Conservation (phyloP, 805 yeast genomes). For the Monosporozyma servazzii region DNA sequence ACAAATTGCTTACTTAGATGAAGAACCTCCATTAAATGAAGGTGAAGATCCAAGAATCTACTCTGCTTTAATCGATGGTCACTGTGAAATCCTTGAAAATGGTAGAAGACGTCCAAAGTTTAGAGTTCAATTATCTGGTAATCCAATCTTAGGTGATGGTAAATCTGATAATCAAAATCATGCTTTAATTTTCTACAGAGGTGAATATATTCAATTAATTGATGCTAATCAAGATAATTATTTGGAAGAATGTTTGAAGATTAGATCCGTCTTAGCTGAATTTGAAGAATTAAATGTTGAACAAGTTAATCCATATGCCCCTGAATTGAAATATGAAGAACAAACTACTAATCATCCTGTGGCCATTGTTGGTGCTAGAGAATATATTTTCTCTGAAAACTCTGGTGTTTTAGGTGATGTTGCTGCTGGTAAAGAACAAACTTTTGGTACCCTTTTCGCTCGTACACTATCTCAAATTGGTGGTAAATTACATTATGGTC, state of each 20-base stretch:
- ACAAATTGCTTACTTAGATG: constrained; percentile 89
- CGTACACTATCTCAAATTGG: constrained; percentile 79
- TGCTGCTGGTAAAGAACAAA: constrained; percentile 87
- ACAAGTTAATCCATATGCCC: constrained; percentile 76
- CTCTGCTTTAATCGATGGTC: constrained; percentile 75
- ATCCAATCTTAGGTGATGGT: constrained; percentile 83
- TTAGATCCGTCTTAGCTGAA: constrained; percentile 73
- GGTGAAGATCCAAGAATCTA: constrained; percentile 65
- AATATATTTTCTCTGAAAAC: constrained; percentile 78
- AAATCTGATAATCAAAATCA: constrained; percentile 83
- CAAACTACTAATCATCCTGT: constrained; percentile 52
- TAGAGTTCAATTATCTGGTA: constrained; percentile 71
- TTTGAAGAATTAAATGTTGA: constrained; percentile 71
- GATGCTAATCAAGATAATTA: constrained; percentile 86
- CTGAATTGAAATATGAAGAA: constrained; percentile 51
- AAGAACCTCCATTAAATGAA: constrained; percentile 69
- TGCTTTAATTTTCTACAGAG: constrained; percentile 69
- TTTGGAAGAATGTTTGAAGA: constrained; percentile 75
- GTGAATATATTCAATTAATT: constrained; percentile 75
- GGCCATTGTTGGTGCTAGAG: constrained; percentile 82
- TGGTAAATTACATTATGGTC: constrained; percentile 82
- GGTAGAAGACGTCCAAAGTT: constrained; percentile 72
- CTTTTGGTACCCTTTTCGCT: constrained; percentile 77
- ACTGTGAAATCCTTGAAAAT: constrained; percentile 60
- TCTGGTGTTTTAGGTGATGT: constrained; percentile 81